These are phyloP conservation scores for Conoideocrella luteorostrata DNA, from an alignment of 2,329 filamentous ascomycete species.

Conservation along the genomic window DNA sequence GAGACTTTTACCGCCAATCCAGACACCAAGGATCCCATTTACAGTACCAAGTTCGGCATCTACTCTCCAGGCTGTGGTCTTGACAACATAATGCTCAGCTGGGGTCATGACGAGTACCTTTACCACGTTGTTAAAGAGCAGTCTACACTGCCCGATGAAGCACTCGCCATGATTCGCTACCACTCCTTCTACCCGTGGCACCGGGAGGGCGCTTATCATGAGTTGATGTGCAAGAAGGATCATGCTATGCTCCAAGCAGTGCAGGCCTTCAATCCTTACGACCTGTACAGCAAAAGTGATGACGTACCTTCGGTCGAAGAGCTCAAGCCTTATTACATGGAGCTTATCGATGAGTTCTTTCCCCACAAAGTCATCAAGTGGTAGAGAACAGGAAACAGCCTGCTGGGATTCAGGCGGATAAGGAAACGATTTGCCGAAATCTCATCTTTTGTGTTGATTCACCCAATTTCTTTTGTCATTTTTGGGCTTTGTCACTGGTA, in stretches of 20 bases:
- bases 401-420: background rate
- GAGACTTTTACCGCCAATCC: constrained; percentile 73
- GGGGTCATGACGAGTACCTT: constrained; percentile 84
- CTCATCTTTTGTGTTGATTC: background rate
- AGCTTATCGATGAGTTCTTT: constrained; percentile 38
- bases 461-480: background rate
- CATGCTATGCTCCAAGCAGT: constrained; percentile 74
- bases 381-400: constrained; percentile 15
- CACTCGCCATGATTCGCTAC: constrained; percentile 87
- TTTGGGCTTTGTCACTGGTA: background rate
- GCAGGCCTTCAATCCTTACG: constrained; percentile 83
- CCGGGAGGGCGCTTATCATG: constrained; percentile 67
- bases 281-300: constrained; percentile 88
- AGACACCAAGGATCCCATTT: constrained; percentile 64
- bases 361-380: constrained; percentile 32
- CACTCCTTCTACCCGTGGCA: constrained; percentile 95
- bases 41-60: constrained; percentile 71
- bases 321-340: constrained; percentile 54
- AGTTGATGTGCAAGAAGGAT: constrained; percentile 81
- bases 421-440: background rate
- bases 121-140: constrained; percentile 85
- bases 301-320: constrained; percentile 68
- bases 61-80: constrained; percentile 74
- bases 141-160: constrained; percentile 70
- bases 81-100: constrained; percentile 82